Conservation (phyloP, 805 yeast species). For the Nakazawaea peltata region DNA sequence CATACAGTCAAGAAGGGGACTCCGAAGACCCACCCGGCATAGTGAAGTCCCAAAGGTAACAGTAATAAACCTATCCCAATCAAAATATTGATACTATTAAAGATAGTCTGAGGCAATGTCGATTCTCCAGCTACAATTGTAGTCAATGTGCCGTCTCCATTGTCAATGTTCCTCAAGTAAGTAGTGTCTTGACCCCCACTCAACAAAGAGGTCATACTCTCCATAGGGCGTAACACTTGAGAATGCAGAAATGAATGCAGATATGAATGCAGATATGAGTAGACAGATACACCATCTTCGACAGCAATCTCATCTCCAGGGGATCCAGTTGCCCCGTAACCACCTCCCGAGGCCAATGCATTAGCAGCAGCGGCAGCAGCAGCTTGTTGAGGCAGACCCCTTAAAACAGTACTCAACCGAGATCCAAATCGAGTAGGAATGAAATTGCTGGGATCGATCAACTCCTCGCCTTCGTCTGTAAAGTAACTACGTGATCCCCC, state of each 20-base stretch:
- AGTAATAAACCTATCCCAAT: slow-evolving; percentile 66
- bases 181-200: slow-evolving; percentile 26
- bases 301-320: slow-evolving; percentile 27
- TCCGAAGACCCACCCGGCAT: slow-evolving; percentile 66
- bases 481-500: slow-evolving; percentile 59
- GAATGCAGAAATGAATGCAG: slow-evolving; percentile 22
- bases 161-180: slow-evolving; percentile 58
- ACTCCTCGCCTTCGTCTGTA: slow-evolving; percentile 48
- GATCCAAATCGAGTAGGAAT: slow-evolving; percentile 61
- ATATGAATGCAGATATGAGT: slow-evolving; percentile 12
- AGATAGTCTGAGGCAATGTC: slow-evolving; percentile 62
- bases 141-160: slow-evolving; percentile 52
- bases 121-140: slow-evolving; percentile 79
- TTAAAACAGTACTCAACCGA: slow-evolving; percentile 49
- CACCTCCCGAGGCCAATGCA: slow-evolving; percentile 7
- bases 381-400: slow-evolving; percentile 10
- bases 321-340: no score
- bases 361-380: no score
- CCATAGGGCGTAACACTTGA: slow-evolving; percentile 14
- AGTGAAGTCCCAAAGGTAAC: slow-evolving; percentile 54
- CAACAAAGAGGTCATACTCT: slow-evolving; percentile 5
- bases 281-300: slow-evolving; percentile 32
- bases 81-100: slow-evolving; percentile 58
- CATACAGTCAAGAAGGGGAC: slow-evolving; percentile 46
- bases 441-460: slow-evolving; percentile 60